These are phyloP conservation scores for Tilletia walkeri DNA, from an alignment of 1,284 basidiomycete species.

Conservation along the genomic window DNA sequence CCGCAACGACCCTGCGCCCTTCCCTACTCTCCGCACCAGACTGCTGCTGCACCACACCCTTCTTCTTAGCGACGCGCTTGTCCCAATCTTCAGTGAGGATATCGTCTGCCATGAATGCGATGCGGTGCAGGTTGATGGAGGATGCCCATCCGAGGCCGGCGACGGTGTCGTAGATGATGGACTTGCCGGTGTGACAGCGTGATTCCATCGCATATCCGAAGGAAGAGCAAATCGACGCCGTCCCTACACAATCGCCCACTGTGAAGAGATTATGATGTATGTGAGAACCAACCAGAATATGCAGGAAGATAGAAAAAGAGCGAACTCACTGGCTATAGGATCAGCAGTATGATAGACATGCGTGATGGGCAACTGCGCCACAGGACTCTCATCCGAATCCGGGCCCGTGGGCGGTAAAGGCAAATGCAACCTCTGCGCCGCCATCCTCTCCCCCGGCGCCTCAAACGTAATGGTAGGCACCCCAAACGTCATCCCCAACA, in stretches of 20 bases:
- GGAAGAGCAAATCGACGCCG: conserved; percentile 45
- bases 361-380: conserved; percentile 57
- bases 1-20: conserved; percentile 21
- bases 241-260: conserved; percentile 49
- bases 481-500: conserved; percentile 89
- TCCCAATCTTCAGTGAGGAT: conserved; percentile 76
- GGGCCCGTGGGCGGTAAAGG: conserved; percentile 62
- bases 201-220: conserved; percentile 54
- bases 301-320: neutral
- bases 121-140: conserved; percentile 74
- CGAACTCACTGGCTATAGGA: conserved; percentile 60
- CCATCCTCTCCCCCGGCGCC: conserved; percentile 83
- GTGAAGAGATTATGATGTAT: neutral
- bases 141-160: conserved; percentile 76
- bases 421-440: conserved; percentile 80
- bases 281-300: neutral
- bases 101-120: conserved; percentile 71
- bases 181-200: conserved; percentile 76
- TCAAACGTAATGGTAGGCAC: conserved; percentile 84
- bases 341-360: conserved; percentile 79
- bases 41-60: neutral
- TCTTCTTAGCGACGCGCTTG: conserved; percentile 49
- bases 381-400: conserved; percentile 36
- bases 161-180: conserved; percentile 84
- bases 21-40: conserved; percentile 23